Evolutionary conservation across 176 grass and related monocot genomes (phyloP), one percentile per base, ranked within the genome.

Genomic region (Hordeum marinum): DNA sequence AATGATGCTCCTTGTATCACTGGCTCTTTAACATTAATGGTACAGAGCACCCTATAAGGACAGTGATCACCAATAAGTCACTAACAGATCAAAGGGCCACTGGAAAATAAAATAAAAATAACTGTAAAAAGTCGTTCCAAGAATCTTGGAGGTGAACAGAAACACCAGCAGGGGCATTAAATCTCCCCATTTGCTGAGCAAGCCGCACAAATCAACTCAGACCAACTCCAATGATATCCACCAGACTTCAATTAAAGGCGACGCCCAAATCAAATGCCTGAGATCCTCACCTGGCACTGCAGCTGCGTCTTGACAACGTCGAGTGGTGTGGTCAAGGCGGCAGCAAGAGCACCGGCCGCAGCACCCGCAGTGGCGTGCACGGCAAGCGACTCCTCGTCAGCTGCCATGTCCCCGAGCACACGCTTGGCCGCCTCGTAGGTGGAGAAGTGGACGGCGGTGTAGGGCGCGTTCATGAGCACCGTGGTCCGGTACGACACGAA

Each of bases 301-400:
- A 97, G 84, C 82, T 94, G 95, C 24, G 95, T 97, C 86, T 97
- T 97, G 77, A 89, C 88, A 72, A 97, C 95, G 34, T 97, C 95
- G 9, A 97, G 84, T 3, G 95, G 95, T 0, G 92, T 94, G 63
- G 95, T 97, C 17, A 97, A 59, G 0, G 78, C 90, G 0, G 95
- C 95, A 0, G 95, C 95, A 1, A 97, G 81, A 2, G 92, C 92
- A 7, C 95, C 95, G 0, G 95, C 92, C 5, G 92, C 90, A 3
- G 95, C 95, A 46, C 95, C 94, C 8, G 95, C 95, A 0, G 90
- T 97, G 73, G 95, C 95, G 77, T 97, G 92, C 68, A 92, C 92
- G 2, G 88, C 88, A 15, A 97, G 81, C 32, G 83, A 86, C 59
- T 97, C 95, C 52, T 97, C 94, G 4, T 97, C 86, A 0, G 86